A percentile compares a stretch with the other conserved stretches of the same genome.
Conservation (phyloP, 2,329 filamentous ascomycete genomes). For the Dendrostoma leiphaemia region DNA sequence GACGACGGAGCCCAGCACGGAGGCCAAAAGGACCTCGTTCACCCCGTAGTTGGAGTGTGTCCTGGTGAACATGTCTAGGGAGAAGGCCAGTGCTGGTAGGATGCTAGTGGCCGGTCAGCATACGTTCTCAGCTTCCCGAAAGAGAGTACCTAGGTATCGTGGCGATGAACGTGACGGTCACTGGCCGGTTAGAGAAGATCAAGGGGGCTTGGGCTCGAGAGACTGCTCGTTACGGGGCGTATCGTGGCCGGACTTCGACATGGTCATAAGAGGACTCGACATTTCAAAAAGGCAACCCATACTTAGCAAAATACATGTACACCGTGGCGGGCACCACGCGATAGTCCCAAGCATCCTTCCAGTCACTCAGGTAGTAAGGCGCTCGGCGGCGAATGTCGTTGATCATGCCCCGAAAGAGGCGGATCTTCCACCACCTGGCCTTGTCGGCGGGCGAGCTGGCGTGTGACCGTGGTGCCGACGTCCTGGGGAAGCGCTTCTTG, state of each 20-base stretch:
- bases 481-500: slow-evolving; percentile 5
- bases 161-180: not conserved
- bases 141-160: too few relatives aligned
- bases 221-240: not conserved
- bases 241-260: not conserved
- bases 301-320: slow-evolving; percentile 97
- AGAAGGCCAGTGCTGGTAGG: slow-evolving; percentile 82
- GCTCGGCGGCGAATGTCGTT: slow-evolving; percentile 72
- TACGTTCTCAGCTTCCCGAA: not conserved
- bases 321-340: slow-evolving; percentile 82
- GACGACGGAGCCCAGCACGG: slow-evolving; percentile 77
- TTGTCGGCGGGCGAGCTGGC: not conserved
- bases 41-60: slow-evolving; percentile 83
- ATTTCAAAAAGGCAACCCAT: slow-evolving; percentile 26
- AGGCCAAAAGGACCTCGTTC: slow-evolving; percentile 86
- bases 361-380: slow-evolving; percentile 80
- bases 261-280: too few relatives aligned
- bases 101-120: slow-evolving; percentile 54
- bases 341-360: slow-evolving; percentile 87
- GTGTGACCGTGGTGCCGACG: slow-evolving; percentile 1
- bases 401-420: slow-evolving; percentile 74
- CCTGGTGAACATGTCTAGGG: slow-evolving; percentile 89
- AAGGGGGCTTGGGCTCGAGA: not conserved
- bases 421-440: slow-evolving; percentile 68
- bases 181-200: not conserved